Percentiles rank a stretch among this genome's conserved stretches.
Evolutionary conservation across 2,329 filamentous ascomycete genomes (phyloP).

Genomic region (Phaeophleospora eucalypticola): DNA sequence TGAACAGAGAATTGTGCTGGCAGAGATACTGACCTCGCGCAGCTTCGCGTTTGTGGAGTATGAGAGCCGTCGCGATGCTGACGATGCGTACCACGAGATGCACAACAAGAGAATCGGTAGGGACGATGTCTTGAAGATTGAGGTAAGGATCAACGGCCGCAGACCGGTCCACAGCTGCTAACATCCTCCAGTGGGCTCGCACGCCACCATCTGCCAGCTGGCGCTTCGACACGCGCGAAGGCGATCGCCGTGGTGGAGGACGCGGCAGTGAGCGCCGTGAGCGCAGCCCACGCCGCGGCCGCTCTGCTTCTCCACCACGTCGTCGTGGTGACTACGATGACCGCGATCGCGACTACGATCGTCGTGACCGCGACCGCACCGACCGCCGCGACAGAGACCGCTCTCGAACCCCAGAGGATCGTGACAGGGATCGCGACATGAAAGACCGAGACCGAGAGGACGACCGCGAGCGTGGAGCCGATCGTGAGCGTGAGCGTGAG

Average conservation of each 20-base stretch:
- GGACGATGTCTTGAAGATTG: constrained; percentile 94
- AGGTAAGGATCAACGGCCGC: constrained; percentile 57
- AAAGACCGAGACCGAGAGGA: constrained; percentile 43
- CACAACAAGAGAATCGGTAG: constrained; percentile 98
- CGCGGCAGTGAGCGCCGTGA: constrained; percentile 52
- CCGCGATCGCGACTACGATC: constrained; percentile 65
- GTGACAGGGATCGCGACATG: constrained; percentile 63
- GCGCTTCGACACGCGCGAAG: constrained; percentile 87
- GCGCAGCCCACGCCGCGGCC: constrained; percentile 10
- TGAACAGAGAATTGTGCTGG: no score
- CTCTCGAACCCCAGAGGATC: constrained; percentile 58
- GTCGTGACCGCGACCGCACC: constrained; percentile 36
- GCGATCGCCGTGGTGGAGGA: constrained; percentile 55
- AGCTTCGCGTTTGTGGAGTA: constrained; percentile 99
- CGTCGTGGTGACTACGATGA: constrained; percentile 70
- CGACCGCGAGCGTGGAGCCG: constrained; percentile 56
- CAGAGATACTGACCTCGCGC: constrained; percentile 37
- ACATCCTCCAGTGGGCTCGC: constrained; percentile 75
- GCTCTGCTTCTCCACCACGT: constrained; percentile 52
- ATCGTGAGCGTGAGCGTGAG: constrained; percentile 35
- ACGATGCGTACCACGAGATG: constrained; percentile 99
- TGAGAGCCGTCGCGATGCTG: constrained; percentile 94
- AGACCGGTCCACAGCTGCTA: constrained; percentile 8
- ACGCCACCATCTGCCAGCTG: constrained; percentile 97
- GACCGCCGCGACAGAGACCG: constrained; percentile 56